Conservation (phyloP, 768 basidiomycete genomes). For the Tylopilus cervinicoccineus region DNA sequence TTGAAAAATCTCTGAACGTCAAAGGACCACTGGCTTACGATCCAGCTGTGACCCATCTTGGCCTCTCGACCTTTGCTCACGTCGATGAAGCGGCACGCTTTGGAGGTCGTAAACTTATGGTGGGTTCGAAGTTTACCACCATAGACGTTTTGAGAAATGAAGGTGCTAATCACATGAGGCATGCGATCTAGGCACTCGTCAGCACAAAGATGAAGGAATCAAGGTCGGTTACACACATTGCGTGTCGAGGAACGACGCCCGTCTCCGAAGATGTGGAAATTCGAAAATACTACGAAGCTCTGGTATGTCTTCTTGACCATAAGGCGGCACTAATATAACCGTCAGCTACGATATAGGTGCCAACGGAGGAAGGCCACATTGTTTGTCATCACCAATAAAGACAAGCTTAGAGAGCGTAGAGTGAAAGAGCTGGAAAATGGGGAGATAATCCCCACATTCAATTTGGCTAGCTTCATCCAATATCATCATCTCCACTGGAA, state of each 20-base stretch:
- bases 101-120: constrained; percentile 39
- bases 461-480: constrained; percentile 50
- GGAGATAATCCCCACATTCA: constrained; percentile 38
- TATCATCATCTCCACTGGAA: constrained; percentile 37
- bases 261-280: constrained; percentile 48
- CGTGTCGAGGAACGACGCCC: constrained; percentile 55
- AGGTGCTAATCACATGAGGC: constrained; percentile 68
- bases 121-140: constrained; percentile 50
- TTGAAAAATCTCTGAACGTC: constrained; percentile 2
- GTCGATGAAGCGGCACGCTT: constrained; percentile 38
- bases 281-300: constrained; percentile 77
- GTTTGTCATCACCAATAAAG: constrained; percentile 39
- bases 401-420: constrained; percentile 32
- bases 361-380: constrained; percentile 23
- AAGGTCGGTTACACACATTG: constrained; percentile 53
- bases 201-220: not conserved
- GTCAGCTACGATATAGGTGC: not conserved
- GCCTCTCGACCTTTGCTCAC: constrained; percentile 31
- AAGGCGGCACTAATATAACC: constrained; percentile 59
- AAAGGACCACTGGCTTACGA: constrained; percentile 17
- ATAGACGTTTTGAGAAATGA: constrained; percentile 69
- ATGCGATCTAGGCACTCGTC: constrained; percentile 58
- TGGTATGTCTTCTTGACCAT: constrained; percentile 64
- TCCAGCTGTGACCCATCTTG: constrained; percentile 32
- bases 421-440: constrained; percentile 28